Evolutionary conservation across 2,329 filamentous ascomycete species (phyloP).

Genomic region (Parastagonospora nodorum): DNA sequence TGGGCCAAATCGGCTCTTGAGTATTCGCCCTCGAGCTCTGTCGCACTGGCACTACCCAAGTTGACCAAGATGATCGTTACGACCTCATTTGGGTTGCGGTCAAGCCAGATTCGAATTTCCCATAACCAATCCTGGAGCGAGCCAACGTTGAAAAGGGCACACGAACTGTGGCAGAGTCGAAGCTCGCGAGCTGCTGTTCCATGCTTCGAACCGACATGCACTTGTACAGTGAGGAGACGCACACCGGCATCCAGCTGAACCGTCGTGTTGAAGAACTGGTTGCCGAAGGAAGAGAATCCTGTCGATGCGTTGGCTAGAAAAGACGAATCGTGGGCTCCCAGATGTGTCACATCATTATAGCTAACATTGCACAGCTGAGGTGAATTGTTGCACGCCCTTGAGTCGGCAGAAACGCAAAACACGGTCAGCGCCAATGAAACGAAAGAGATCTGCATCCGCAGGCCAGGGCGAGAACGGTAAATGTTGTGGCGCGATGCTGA

Average conservation of each 20-base stretch:
- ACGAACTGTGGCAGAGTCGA: slow-evolving; percentile 71
- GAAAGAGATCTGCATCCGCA: background rate
- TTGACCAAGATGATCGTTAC: slow-evolving; percentile 75
- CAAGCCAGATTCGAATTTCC: slow-evolving; percentile 69
- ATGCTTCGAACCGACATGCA: slow-evolving; percentile 62
- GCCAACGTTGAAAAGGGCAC: slow-evolving; percentile 70
- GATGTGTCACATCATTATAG: slow-evolving; percentile 76
- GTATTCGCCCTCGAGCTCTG: slow-evolving; percentile 56
- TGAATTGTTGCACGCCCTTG: slow-evolving; percentile 74
- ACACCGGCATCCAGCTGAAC: slow-evolving; percentile 72
- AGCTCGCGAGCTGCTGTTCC: slow-evolving; percentile 48
- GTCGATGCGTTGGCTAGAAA: slow-evolving; percentile 69
- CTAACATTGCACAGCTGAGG: slow-evolving; percentile 66
- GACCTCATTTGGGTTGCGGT: slow-evolving; percentile 70
- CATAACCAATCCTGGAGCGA: slow-evolving; percentile 65
- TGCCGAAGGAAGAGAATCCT: slow-evolving; percentile 65
- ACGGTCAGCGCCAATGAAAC: slow-evolving; percentile 15
- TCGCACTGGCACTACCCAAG: slow-evolving; percentile 60
- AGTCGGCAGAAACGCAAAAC: slow-evolving; percentile 3
- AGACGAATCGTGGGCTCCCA: slow-evolving; percentile 74
- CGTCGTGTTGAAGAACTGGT: slow-evolving; percentile 74
- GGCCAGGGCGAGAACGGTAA: too few relatives aligned
- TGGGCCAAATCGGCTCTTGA: slow-evolving; percentile 57
- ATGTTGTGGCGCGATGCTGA: too few relatives aligned
- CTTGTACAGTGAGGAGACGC: slow-evolving; percentile 70